A percentile compares a stretch with the other conserved stretches of the same genome.
phyloP scores from a whole-genome alignment of 2,329 filamentous ascomycete genomes.

The Cordyceps tenuipes region DNA sequence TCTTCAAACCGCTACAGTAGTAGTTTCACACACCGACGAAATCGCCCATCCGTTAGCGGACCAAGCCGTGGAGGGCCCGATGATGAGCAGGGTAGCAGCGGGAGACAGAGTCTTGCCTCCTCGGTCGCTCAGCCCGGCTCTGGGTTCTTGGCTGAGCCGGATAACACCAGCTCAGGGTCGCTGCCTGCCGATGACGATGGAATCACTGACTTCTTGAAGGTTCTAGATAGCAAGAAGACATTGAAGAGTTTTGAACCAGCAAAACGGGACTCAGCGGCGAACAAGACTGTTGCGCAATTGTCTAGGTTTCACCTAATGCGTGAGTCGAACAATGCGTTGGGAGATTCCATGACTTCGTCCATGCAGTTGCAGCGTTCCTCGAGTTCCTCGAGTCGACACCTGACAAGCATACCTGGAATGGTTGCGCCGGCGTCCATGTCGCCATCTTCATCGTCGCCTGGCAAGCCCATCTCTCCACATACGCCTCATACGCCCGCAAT shows the following conservation, averaged over 20 bases:
- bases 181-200: constrained; percentile 77
- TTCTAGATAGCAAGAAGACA: constrained; percentile 83
- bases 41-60: constrained; percentile 67
- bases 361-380: constrained; percentile 76
- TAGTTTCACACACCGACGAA: constrained; percentile 81
- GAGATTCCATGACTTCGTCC: constrained; percentile 89
- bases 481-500: constrained; percentile 91
- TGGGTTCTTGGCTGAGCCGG: constrained; percentile 65
- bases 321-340: constrained; percentile 80
- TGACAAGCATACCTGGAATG: constrained; percentile 56
- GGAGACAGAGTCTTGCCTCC: constrained; percentile 66
- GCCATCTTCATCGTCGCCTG: constrained; percentile 80
- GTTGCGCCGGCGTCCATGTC: constrained; percentile 68
- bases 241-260: constrained; percentile 66
- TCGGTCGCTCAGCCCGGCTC: constrained; percentile 67
- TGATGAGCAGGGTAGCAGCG: constrained; percentile 71
- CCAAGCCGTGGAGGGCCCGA: constrained; percentile 53
- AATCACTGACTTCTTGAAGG: constrained; percentile 86
- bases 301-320: constrained; percentile 82
- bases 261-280: constrained; percentile 61
- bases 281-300: constrained; percentile 69
- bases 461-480: constrained; percentile 81
- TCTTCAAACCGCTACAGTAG: constrained; percentile 83
- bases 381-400: constrained; percentile 57
- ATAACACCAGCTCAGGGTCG: constrained; percentile 57